Conservation (phyloP, 495 filamentous ascomycete genomes). For the Lophium mytilinum region DNA sequence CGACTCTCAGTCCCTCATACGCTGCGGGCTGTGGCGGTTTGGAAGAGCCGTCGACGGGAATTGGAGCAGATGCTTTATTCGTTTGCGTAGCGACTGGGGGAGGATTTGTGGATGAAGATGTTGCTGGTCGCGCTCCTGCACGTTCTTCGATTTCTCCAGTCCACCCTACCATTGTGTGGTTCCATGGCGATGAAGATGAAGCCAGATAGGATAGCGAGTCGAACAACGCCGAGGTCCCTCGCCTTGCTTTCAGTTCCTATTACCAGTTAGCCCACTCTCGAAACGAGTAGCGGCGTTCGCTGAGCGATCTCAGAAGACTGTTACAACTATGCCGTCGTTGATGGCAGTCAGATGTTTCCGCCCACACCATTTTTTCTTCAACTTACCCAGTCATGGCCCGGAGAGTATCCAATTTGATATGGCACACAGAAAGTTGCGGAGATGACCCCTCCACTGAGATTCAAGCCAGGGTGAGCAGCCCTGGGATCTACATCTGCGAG, state of each 20-base stretch:
- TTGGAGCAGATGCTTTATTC: constrained; percentile 62
- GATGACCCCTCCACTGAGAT: constrained; percentile 74
- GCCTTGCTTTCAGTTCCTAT: constrained; percentile 60
- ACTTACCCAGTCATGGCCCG: constrained; percentile 67
- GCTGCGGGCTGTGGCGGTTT: constrained; percentile 46
- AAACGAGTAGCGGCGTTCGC: no score
- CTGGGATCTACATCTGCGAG: constrained; percentile 52
- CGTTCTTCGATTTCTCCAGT: constrained; percentile 69
- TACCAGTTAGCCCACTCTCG: background rate
- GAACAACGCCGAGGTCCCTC: constrained; percentile 80
- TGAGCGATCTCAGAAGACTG: no score
- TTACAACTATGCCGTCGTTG: no score
- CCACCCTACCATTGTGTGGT: constrained; percentile 85
- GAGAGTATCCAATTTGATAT: constrained; percentile 58
- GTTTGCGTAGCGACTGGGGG: constrained; percentile 30
- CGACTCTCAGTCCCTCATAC: constrained; percentile 57
- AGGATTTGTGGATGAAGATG: constrained; percentile 32
- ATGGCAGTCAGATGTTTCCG: background rate
- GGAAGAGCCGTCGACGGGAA: constrained; percentile 55
- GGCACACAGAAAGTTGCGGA: constrained; percentile 82
- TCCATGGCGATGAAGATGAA: constrained; percentile 66
- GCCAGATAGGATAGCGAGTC: constrained; percentile 80
- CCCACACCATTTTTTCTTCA: background rate
- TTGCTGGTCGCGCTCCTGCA: constrained; percentile 25
- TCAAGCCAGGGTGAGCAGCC: constrained; percentile 55